Evolutionary conservation across 2,329 filamentous ascomycete genomes (phyloP), one percentile per base, ranked within the genome.

Genomic region (Biscogniauxia sp.): DNA sequence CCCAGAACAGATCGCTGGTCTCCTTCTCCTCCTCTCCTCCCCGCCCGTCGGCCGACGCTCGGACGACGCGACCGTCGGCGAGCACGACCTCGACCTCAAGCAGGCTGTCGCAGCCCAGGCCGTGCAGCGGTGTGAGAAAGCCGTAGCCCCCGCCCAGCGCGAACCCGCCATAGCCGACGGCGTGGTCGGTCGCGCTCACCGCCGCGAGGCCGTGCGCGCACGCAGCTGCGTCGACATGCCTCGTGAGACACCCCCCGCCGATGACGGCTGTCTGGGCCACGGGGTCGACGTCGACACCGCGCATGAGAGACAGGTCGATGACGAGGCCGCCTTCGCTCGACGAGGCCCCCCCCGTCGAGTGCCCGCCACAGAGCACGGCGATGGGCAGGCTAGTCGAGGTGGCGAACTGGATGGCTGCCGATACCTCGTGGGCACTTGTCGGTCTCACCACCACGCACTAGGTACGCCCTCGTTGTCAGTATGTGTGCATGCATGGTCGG

Each of bases 111-210:
- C 79, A 70, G 3, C 75, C 67, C 8, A 88, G 75, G 0, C 87
- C 87, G 56, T 84, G 75, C 32, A 76, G 74, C 0, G 83, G 81
- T 25, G 78, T 17, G 5, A 45, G 15, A 6, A 17, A 45, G 13
- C 37, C 6, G 37, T 45, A 45, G 13, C 37, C 37, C 13, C 37
- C 37, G 15, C 37, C 37, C 6, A 45, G 37, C 37, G 6, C 37
- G 37, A 45, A 45, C 37, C 37, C 37, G 17, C 13, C 37, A 6
- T 45, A 45, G 6, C 37, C 86, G 1, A 85, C 88, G 64, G 88
- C 83, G 51, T 83, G 83, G 9, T 88, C 84, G 0, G 85, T 87
- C 2, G 86, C 86, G 8, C 85, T 85, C 0, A 87, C 82, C 1
- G 84, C 84, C 1, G 84, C 85, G 2, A 88, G 77, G 0, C 79